Evolutionary conservation across 306 rosid species (phyloP), one percentile per base, ranked within the genome.

Genomic region (Canavalia gladiata): DNA sequence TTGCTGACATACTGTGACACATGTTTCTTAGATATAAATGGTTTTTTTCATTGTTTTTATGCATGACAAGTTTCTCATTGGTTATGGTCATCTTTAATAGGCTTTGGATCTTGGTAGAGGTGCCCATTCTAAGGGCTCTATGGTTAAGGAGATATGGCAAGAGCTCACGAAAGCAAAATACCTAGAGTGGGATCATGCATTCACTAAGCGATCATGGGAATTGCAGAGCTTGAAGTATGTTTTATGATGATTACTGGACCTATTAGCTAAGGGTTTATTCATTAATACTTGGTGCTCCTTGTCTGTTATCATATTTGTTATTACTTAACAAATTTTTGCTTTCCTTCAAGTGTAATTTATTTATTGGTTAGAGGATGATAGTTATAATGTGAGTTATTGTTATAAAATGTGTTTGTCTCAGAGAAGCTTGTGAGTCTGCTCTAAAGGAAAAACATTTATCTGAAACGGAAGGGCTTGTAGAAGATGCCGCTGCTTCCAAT

Each of bases 31-130:
- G 31, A 35, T 43, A n/a, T 63, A 7, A 39, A 39, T 34, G 46
- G 12, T 12, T 34, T 12, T 6, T 6, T 11, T 35, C 41, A 10
- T 6, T 6, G 10, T 39, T 39, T 35, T 6, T 11, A 5, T 64
- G 47, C 49, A 2, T n/a, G 49, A 6, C 9, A 11, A 62, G 45
- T 64, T 39, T 39, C 70, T 64, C 12, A 7, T 64, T n/a, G 47
- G 11, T 64, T 64, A 13, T 64, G 70, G 31, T 39, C 49, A 55
- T 55, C 30, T 0, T n/a, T 39, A 39, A 64, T n/a, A 64, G 70
- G 95, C 97, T 85, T 78, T 90, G 87, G 95, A 91, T 75, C 92
- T 91, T 66, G 94, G 88, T 71, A 88, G 91, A 79, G 94, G 91
- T 75, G 92, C 90, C 41, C 41, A 89, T 46, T 88, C 89, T 0